These are phyloP conservation scores for Annulohypoxylon maeteangense DNA, from an alignment of 495 filamentous ascomycete species.

Conservation along the genomic window DNA sequence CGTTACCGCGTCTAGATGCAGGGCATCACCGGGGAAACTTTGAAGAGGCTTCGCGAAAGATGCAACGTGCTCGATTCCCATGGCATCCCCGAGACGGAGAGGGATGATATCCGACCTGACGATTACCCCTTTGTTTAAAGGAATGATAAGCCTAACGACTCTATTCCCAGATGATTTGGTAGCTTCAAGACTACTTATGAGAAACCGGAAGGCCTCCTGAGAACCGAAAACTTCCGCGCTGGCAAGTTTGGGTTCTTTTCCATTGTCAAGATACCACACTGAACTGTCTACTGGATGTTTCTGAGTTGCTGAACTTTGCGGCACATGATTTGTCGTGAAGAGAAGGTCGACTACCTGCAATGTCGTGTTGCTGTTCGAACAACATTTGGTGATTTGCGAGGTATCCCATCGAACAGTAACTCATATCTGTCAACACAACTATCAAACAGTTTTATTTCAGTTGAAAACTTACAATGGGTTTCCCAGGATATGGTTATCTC, in stretches of 20 bases:
- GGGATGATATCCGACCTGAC: conserved; percentile 43
- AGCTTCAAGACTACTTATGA: conserved; percentile 33
- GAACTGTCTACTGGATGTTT: not conserved
- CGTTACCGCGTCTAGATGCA: conserved; percentile 17
- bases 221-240: conserved; percentile 28
- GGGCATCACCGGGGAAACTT: conserved; percentile 19
- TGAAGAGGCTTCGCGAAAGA: conserved; percentile 39
- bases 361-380: conserved; percentile 1
- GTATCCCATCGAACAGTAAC: conserved; percentile 29
- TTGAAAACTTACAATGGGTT: conserved; percentile 9
- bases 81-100: conserved; percentile 37
- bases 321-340: not conserved
- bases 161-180: conserved; percentile 10
- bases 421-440: conserved; percentile 15
- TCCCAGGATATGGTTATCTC: conserved; percentile 14
- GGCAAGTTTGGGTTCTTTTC: not conserved
- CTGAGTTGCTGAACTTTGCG: not conserved
- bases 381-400: conserved; percentile 11
- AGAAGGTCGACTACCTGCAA: conserved; percentile 14
- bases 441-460: not conserved
- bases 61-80: conserved; percentile 25
- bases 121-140: conserved; percentile 32
- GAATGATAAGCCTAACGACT: conserved; percentile 37
- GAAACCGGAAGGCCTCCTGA: conserved; percentile 31
- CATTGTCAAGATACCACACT: not conserved